Evolutionary conservation across 2,329 filamentous ascomycete species (phyloP), one percentile per base, ranked within the genome.

Genomic region (Pseudocercospora eumusae): DNA sequence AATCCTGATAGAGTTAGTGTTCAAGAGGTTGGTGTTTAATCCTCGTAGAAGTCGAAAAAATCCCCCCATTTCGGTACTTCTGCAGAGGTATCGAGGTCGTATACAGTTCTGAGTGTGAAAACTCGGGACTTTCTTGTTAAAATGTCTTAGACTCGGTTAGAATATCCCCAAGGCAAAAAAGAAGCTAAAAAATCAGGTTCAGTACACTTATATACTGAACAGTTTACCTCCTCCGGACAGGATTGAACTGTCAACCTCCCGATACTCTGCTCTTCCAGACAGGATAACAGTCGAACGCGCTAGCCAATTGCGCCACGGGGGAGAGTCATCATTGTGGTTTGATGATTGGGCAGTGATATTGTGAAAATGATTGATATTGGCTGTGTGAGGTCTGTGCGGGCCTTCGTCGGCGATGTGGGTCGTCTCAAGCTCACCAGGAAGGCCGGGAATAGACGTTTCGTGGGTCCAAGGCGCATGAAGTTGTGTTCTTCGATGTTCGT

Each of bases 231-330:
- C 18, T 15, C 36, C 36, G 18, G 36, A 42, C 18, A 42, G 36
- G 36, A 13, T 28, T 13, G 21, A 50, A 27, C 47, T 50, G 13
- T 53, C 25, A 31, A 31, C 49, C 49, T 53, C 49, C 49, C 49
- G 49, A 53, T 53, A 23, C n/a, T 10, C 8, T 28, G 20, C 21
- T 28, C 15, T 25, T 27, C 49, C 6, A 18, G 25, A 5, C 1
- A 27, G 49, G n/a, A 31, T 53, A 53, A 53, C 49, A 25, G 49
- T 53, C 49, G 49, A 53, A 31, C 25, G 49, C 49, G 49, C 49
- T 31, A 53, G 49, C 49, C 49, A 53, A 53, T 31, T 53, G 49
- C 49, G 49, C 44, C 44, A 47, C 23, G 36, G 15, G 21, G 44
- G 5, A 47, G 4, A 47, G 1, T 18, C 36, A 40, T 40, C 15